Evolutionary conservation across 441 rosid species (phyloP), one percentile per base, ranked within the genome.

Genomic region (Sinapis alba): DNA sequence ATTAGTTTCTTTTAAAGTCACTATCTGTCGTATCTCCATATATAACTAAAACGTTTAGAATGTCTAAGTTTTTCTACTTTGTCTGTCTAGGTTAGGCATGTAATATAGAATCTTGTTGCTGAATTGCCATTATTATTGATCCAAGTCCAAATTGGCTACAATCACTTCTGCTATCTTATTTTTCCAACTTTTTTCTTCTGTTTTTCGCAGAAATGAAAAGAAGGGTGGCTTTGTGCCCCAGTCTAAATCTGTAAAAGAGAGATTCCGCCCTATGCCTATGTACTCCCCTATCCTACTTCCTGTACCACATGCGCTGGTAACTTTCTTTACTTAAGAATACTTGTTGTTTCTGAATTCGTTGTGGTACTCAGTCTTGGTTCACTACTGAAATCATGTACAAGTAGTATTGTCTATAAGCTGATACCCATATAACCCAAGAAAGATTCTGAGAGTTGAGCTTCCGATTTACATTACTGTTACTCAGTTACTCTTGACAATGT

Each of bases 231-330:
- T 77, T 77, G 82, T 73, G 65, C 74, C 83, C 53, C 96, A 72
- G 61, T 76, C 86, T 8, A 84, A 70, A 74, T 76, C 91, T 76
- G 72, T 84, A 65, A 95, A 83, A 83, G 97, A 91, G 85, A 93
- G 95, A 84, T 96, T 91, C 68, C 93, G 97, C 72, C 98, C 99
- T 27, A 81, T 96, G 97, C 98, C 98, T 50, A 80, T 93, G 79
- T 88, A 93, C 82, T 88, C 91, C 71, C 99, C 98, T 58, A 84
- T 90, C 74, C 83, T 96, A 30, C 86, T 91, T 77, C 97, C 99
- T 45, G 81, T 91, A 56, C 92, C 99, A 4, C 99, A 93, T 90
- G 98, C 97, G 15, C 81, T 96, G 92, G 99, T 96, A 88, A 82
- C 67, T 71, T 71, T 58, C 7, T 61, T 77, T 66, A 45, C 65